Conservation (phyloP, 768 basidiomycete genomes). For the Russula olivacea region DNA sequence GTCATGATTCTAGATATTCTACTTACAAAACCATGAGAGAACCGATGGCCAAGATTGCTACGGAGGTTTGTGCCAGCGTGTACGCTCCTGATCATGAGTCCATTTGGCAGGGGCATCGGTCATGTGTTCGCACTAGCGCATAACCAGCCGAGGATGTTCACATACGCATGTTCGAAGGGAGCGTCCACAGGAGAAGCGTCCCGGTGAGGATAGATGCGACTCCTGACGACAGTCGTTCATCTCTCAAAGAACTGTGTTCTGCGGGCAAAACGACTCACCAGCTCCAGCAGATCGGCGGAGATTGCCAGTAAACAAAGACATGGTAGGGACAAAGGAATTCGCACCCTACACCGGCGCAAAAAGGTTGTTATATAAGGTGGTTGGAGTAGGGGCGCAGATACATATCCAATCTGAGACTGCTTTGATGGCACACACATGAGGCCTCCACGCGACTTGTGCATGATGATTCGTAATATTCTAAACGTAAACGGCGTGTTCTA, state of each 20-base stretch:
- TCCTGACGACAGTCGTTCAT: not conserved
- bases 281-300: constrained; percentile 23
- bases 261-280: constrained; percentile 15
- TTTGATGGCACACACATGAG: constrained; percentile 16
- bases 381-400: not conserved
- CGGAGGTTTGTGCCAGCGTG: constrained; percentile 53
- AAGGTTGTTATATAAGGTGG: constrained; percentile 1
- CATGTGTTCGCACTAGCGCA: constrained; percentile 12
- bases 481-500: constrained; percentile 20
- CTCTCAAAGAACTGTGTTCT: not conserved
- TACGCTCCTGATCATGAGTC: constrained; percentile 31
- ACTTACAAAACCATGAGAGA: constrained; percentile 60
- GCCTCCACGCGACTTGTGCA: constrained; percentile 18
- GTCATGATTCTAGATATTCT: constrained; percentile 15
- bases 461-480: constrained; percentile 13
- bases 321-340: constrained; percentile 1
- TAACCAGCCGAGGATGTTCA: constrained; percentile 10
- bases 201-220: constrained; percentile 16
- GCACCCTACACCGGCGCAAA: constrained; percentile 4
- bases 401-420: constrained; percentile 4
- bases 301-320: constrained; percentile 23
- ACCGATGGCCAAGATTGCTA: constrained; percentile 63
- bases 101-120: not conserved
- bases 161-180: constrained; percentile 42
- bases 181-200: constrained; percentile 23